These are phyloP conservation scores for Lyophyllum decastes DNA, from an alignment of 768 basidiomycete species.

Conservation along the genomic window DNA sequence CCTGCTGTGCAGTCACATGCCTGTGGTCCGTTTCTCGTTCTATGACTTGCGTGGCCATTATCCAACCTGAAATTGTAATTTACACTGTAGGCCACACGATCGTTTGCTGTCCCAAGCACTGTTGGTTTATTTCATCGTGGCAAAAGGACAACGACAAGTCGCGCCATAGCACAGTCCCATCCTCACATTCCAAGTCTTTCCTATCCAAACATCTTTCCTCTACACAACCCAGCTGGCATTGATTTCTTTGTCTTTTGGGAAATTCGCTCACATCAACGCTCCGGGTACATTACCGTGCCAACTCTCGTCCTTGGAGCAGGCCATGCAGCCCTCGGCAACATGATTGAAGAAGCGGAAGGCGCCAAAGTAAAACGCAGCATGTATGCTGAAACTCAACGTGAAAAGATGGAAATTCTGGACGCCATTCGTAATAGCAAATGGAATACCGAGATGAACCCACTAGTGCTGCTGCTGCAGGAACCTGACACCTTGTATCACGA, in stretches of 20 bases:
- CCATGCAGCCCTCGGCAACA: constrained; percentile 63
- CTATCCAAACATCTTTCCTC: constrained; percentile 70
- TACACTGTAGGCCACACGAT: constrained; percentile 16
- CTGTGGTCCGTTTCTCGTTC: constrained; percentile 40
- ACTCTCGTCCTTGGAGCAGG: constrained; percentile 67
- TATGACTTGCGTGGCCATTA: not conserved
- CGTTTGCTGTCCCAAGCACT: constrained; percentile 28
- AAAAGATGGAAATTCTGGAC: constrained; percentile 65
- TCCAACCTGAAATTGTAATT: constrained; percentile 15
- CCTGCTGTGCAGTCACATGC: constrained; percentile 49
- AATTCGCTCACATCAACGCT: constrained; percentile 56
- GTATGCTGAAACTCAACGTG: constrained; percentile 87
- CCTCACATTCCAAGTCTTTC: constrained; percentile 57
- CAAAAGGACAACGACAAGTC: constrained; percentile 43
- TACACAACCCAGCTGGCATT: constrained; percentile 72
- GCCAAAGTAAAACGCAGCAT: constrained; percentile 78
- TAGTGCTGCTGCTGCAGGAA: constrained; percentile 53
- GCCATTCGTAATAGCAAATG: constrained; percentile 72
- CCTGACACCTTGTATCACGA: constrained; percentile 53
- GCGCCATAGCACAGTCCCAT: constrained; percentile 39
- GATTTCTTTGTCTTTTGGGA: constrained; percentile 82
- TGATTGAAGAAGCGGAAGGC: constrained; percentile 59
- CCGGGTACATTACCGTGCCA: constrained; percentile 61
- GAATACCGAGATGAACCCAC: constrained; percentile 79
- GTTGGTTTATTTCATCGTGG: constrained; percentile 52